Evolutionary conservation across 2,329 filamentous ascomycete genomes (phyloP), one percentile per base, ranked within the genome.

Genomic region (Claviceps digitariae): DNA sequence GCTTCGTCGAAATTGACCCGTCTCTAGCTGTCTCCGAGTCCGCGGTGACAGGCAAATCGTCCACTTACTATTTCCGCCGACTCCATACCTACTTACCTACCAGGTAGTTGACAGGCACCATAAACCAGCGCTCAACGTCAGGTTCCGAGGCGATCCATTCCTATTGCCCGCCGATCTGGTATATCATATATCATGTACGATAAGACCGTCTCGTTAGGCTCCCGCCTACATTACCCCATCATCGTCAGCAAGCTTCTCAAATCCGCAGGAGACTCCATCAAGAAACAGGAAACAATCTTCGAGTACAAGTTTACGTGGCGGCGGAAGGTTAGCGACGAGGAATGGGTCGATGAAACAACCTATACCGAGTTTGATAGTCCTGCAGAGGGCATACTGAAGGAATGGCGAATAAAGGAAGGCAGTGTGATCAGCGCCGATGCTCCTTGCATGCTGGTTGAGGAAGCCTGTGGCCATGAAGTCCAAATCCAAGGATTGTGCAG

Each of bases 401-500:
- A 79, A 66, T 95, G 91, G 88, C 82, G 81, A 62, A 78, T 97
- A 61, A 70, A 70, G 58, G 80, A 82, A 54, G 87, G 84, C 55
- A 76, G 82, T 59, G 74, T 81, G 60, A 76, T 91, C 54, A 68
- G 73, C 5, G 72, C 72, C 48, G 81, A 85, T 64, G 73, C 73
- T 57, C 65, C 72, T 2, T 79, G 77, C 57, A 80, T 90, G 55
- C 83, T 89, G 56, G 85, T 98, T 52, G 86, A 95, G 62, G 93
- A 98, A 72, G 82, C 86, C 54, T 98, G 93, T 69, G 79, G 85
- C 31, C 93, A 98, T 70, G 87, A 91, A 62, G 78, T 95, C 43
- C 91, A 97, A 68, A 95, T 88, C 64, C 86, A 86, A 54, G 90
- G 90, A 46, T 78, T 98, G 59, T 98, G 93, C 71, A 89, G 83